phyloP scores from a whole-genome alignment of 2,329 filamentous ascomycete genomes.

The Grosmannia huntii region DNA sequence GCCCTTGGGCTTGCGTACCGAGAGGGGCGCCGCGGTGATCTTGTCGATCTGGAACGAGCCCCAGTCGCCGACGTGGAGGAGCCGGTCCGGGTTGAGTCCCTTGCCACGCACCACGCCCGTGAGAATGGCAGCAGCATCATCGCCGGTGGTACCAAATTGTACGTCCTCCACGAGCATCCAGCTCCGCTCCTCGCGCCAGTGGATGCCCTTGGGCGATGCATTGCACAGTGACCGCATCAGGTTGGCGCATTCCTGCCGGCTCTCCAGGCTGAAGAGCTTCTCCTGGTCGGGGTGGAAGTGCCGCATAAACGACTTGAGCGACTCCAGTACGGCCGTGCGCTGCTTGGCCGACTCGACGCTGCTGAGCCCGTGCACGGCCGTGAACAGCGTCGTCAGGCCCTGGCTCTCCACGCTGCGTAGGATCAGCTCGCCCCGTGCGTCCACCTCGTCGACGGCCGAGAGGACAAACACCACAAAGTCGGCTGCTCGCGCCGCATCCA shows the following conservation, averaged over 20 bases:
- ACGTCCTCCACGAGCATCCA: constrained; percentile 90
- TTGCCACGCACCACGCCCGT: constrained; percentile 80
- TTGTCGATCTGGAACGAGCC: constrained; percentile 87
- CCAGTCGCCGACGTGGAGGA: constrained; percentile 88
- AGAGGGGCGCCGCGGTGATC: constrained; percentile 64
- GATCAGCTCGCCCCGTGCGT: constrained; percentile 72
- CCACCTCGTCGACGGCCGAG: constrained; percentile 72
- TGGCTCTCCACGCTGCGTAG: constrained; percentile 83
- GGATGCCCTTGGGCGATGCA: constrained; percentile 82
- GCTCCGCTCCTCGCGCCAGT: constrained; percentile 88
- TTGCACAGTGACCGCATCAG: constrained; percentile 84
- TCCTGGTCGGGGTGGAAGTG: constrained; percentile 91
- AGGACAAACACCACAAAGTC: constrained; percentile 86
- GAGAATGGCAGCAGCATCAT: constrained; percentile 35
- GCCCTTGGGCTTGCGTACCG: constrained; percentile 43
- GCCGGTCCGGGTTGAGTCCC: constrained; percentile 75
- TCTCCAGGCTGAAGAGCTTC: constrained; percentile 81
- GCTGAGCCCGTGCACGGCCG: constrained; percentile 68
- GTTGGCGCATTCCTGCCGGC: constrained; percentile 80
- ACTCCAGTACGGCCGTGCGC: constrained; percentile 61
- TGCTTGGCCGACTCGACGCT: constrained; percentile 69
- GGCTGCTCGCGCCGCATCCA: constrained; percentile 78
- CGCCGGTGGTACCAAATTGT: constrained; percentile 50
- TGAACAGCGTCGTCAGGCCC: constrained; percentile 85
- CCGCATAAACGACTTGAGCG: constrained; percentile 81